phyloP scores from a whole-genome alignment of 768 basidiomycete species.

The Tulasnella sp. region DNA sequence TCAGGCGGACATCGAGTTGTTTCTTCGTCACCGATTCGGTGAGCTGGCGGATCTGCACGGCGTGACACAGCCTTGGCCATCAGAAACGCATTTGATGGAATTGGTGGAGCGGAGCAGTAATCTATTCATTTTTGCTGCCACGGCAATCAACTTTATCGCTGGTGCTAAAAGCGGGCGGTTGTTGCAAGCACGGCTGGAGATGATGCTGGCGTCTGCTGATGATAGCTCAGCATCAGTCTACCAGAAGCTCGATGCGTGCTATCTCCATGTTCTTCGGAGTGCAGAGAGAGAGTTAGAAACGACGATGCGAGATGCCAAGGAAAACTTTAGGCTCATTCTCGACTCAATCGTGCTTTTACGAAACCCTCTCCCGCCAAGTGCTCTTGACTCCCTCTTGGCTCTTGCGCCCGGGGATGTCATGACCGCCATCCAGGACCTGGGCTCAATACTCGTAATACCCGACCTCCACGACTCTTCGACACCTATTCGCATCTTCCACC shows the following conservation, averaged over 20 bases:
- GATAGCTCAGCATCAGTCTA: background rate
- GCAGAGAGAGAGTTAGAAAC: background rate
- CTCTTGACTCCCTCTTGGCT: background rate
- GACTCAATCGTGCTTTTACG: background rate
- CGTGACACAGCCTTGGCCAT: background rate
- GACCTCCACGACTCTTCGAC: background rate
- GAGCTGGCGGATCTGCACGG: background rate
- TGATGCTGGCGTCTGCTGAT: background rate
- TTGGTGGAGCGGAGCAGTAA: background rate
- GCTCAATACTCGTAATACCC: background rate
- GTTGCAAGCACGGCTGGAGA: background rate
- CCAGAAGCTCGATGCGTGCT: background rate
- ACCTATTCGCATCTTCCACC: conserved; percentile 11
- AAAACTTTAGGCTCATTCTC: background rate
- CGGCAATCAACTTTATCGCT: background rate
- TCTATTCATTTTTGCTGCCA: conserved; percentile 8
- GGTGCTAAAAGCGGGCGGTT: no score
- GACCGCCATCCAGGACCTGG: background rate
- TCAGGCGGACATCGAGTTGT: conserved; percentile 11
- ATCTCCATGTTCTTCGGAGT: background rate
- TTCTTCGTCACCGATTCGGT: background rate
- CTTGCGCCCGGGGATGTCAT: background rate
- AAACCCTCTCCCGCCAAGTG: background rate
- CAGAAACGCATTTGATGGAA: background rate
- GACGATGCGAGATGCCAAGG: background rate